Percentiles rank a stretch among this genome's conserved stretches.
Conservation (phyloP, 2,329 filamentous ascomycete species). For the Clarireedia paspali region DNA sequence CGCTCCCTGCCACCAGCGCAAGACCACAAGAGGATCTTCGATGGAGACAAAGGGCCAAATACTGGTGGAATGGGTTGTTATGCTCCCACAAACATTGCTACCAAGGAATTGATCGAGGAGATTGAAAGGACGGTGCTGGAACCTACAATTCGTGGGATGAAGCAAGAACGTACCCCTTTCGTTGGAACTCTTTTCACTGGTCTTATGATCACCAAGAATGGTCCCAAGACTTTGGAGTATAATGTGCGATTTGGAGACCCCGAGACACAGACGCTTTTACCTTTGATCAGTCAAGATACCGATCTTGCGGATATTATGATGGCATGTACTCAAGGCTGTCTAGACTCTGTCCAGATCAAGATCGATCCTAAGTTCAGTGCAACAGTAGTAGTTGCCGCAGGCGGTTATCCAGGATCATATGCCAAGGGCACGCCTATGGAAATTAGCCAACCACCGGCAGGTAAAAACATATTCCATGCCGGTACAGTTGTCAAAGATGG, state of each 20-base stretch:
- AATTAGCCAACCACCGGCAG: constrained; percentile 38
- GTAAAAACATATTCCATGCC: constrained; percentile 82
- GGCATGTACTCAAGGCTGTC: constrained; percentile 68
- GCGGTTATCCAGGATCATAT: constrained; percentile 83
- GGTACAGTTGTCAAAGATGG: constrained; percentile 63
- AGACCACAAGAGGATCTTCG: constrained; percentile 92
- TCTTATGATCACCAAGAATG: constrained; percentile 81
- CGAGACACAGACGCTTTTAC: constrained; percentile 80
- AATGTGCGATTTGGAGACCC: constrained; percentile 91
- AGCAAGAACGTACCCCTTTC: constrained; percentile 66
- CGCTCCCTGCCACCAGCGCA: constrained; percentile 82
- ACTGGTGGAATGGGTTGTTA: constrained; percentile 98
- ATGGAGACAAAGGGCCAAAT: constrained; percentile 85
- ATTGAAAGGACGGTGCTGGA: constrained; percentile 79
- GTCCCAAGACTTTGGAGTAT: constrained; percentile 82
- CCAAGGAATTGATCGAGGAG: constrained; percentile 62
- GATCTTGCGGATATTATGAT: constrained; percentile 86
- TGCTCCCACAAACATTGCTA: constrained; percentile 76
- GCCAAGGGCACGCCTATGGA: constrained; percentile 63
- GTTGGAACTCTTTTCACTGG: constrained; percentile 77
- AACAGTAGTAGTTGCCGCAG: constrained; percentile 89
- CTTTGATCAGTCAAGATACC: constrained; percentile 67
- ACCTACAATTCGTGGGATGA: constrained; percentile 85
- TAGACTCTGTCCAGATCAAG: constrained; percentile 62
- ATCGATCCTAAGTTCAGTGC: constrained; percentile 67